Conservation (phyloP, 1,284 basidiomycete genomes). For the Farysia itapuensis region DNA sequence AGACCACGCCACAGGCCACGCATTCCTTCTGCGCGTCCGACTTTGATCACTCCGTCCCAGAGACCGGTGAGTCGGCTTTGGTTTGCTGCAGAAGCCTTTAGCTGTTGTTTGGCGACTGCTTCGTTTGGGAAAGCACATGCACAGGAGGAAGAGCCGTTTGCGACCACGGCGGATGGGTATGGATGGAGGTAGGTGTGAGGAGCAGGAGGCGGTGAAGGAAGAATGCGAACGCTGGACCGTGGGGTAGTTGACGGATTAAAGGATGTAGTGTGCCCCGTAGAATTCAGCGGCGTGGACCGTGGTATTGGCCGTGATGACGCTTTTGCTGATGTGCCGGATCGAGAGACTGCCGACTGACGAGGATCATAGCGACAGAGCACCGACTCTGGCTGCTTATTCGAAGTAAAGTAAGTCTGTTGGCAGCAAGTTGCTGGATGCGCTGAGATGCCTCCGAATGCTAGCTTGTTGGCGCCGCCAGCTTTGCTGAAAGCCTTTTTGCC, state of each 20-base stretch:
- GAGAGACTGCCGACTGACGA: slow-evolving; percentile 18
- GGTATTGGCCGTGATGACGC: slow-evolving; percentile 40
- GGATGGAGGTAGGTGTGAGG: slow-evolving; percentile 28
- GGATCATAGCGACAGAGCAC: slow-evolving; percentile 59
- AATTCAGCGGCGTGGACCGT: slow-evolving; percentile 10
- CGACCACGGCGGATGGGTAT: slow-evolving; percentile 12
- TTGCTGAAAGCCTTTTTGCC: slow-evolving; percentile 12
- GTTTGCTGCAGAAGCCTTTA: slow-evolving; percentile 24
- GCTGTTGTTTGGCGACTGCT: slow-evolving; percentile 23
- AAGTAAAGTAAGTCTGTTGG: slow-evolving; percentile 59
- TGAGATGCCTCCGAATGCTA: slow-evolving; percentile 9
- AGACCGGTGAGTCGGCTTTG: slow-evolving; percentile 48
- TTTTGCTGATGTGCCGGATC: slow-evolving; percentile 3
- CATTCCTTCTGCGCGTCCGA: slow-evolving; percentile 48
- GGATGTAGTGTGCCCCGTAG: slow-evolving; percentile 18
- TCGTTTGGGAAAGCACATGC: slow-evolving; percentile 38
- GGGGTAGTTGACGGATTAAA: slow-evolving; percentile 14
- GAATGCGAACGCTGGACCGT: slow-evolving; percentile 30
- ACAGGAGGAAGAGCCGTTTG: slow-evolving; percentile 34
- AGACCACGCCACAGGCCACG: slow-evolving; percentile 57
- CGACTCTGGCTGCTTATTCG: slow-evolving; percentile 42
- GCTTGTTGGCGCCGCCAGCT: slow-evolving; percentile 1
- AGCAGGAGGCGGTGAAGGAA: slow-evolving; percentile 28
- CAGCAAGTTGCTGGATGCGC: slow-evolving; percentile 55
- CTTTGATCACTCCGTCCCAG: slow-evolving; percentile 54